phyloP scores from a whole-genome alignment of 108 stramenopile species.

The Stephanodiscus minutulus region DNA sequence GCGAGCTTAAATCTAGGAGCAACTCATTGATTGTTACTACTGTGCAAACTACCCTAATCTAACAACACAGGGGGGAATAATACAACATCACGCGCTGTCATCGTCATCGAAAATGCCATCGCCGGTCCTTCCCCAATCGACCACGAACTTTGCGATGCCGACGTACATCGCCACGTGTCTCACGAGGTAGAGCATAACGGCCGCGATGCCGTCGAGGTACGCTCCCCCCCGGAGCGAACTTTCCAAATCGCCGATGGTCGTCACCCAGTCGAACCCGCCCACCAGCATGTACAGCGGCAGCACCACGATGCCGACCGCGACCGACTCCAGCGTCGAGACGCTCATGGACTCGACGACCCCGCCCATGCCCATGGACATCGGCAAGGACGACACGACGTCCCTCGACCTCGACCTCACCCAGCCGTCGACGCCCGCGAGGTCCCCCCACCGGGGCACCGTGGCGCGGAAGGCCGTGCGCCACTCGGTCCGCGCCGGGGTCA shows the following conservation, averaged over 20 bases:
- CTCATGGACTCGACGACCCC: constrained; percentile 29
- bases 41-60: too few species aligned
- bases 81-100: constrained; percentile 6
- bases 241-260: constrained; percentile 56
- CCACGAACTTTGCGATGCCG: constrained; percentile 69
- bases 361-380: constrained; percentile 5
- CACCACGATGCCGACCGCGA: constrained; percentile 53
- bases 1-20: background rate
- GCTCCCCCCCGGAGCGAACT: constrained; percentile 37
- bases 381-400: background rate
- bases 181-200: constrained; percentile 53
- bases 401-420: constrained; percentile 3
- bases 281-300: constrained; percentile 62
- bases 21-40: background rate
- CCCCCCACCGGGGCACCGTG: constrained; percentile 37
- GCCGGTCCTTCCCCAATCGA: constrained; percentile 65
- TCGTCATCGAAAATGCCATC: constrained; percentile 39
- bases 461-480: constrained; percentile 79
- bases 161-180: constrained; percentile 77
- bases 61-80: too few species aligned
- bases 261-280: constrained; percentile 86
- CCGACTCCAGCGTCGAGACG: constrained; percentile 37
- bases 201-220: constrained; percentile 46
- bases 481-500: constrained; percentile 48
- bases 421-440: constrained; percentile 22